Evolutionary conservation across 2,329 filamentous ascomycete genomes (phyloP).

Genomic region (Achaetomium macrosporum): DNA sequence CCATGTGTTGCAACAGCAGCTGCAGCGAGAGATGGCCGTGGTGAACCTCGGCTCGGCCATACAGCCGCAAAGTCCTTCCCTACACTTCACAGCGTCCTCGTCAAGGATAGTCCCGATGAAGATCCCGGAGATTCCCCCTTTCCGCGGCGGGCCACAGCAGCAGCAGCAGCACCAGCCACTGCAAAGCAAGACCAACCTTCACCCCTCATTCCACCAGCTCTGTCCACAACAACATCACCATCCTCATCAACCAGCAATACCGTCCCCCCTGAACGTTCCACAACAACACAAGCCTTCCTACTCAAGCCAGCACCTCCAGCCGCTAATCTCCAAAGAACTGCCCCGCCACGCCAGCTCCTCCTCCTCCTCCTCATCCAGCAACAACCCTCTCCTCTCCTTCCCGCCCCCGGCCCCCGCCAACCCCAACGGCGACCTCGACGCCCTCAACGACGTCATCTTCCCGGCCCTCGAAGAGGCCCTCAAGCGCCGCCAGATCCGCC

Average conservation of each 20-base stretch:
- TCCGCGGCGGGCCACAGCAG: slow-evolving; percentile 36
- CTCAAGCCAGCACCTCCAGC: slow-evolving; percentile 16
- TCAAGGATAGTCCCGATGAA: slow-evolving; percentile 38
- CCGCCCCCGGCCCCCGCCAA: slow-evolving; percentile 47
- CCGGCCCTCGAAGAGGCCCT: slow-evolving; percentile 89
- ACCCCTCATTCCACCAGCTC: slow-evolving; percentile 12
- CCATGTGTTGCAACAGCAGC: slow-evolving; percentile 52
- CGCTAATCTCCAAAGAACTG: slow-evolving; percentile 21
- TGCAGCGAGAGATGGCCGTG: slow-evolving; percentile 57
- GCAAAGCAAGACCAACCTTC: neutral
- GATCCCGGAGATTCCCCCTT: slow-evolving; percentile 52
- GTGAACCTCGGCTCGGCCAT: slow-evolving; percentile 44
- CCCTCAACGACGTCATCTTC: slow-evolving; percentile 84
- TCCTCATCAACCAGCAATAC: slow-evolving; percentile 1
- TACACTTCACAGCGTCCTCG: slow-evolving; percentile 30
- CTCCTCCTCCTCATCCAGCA: slow-evolving; percentile 14
- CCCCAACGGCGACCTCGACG: slow-evolving; percentile 68
- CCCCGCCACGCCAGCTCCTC: slow-evolving; percentile 8
- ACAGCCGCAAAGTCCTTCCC: slow-evolving; percentile 32
- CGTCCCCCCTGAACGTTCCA: neutral
- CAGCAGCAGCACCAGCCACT: slow-evolving; percentile 13
- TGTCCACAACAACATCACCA: slow-evolving; percentile 20
- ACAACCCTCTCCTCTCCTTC: slow-evolving; percentile 42
- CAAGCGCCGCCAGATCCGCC: slow-evolving; percentile 64
- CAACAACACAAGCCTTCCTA: slow-evolving; percentile 27